Base-by-base conservation (phyloP, 495 filamentous ascomycete genomes). In the Xylaria bambusicola region DNA sequence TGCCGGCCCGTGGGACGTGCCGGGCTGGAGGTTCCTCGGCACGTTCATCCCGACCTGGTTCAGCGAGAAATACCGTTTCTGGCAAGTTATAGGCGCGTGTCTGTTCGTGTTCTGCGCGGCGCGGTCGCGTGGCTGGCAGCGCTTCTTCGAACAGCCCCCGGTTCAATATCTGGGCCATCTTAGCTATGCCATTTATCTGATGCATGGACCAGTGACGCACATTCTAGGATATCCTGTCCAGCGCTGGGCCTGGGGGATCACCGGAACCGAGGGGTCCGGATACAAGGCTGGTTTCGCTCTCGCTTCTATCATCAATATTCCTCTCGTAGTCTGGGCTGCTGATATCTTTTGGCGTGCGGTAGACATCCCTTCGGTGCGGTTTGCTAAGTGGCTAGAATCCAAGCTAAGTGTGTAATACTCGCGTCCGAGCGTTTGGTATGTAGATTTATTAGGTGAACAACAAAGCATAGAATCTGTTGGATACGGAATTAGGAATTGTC, bases 181-280 rank as follows among this genome's bases (percentile, higher is more conserved):
- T 45, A 78, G 75, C 52, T 83, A 79, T 58, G 73, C 77, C 29
- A 60, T 83, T 9, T 83, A 83, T 58, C 70, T 83, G 18, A 72
- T 82, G 67, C 80, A 83, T 62, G 80, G 80, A 0, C 80, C 80
- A 13, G 72, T 80, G 0, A 57, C 73, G 52, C 78, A 83, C 51
- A 74, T 73, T 4, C 20, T 77, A 2, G 78, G 78, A 4, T 80
- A 75, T 54, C 54, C 65, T 3, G 61, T 78, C 5, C 66, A 77
- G 63, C 58, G 62, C 8, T 61, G 65, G 54, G 71, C 62, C 21
- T 76, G 72, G 71, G 55, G 57, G 0, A 13, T 71, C 24, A 75
- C 70, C 3, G 75, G 74, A 9, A 69, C 62, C 0, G 71, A 79
- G 44, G 69, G 65, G 3, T 42, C 60, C 6, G 42, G 52, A 52